Evolutionary conservation across 1,284 basidiomycete species (phyloP).

Genomic region (Inonotus hispidus): DNA sequence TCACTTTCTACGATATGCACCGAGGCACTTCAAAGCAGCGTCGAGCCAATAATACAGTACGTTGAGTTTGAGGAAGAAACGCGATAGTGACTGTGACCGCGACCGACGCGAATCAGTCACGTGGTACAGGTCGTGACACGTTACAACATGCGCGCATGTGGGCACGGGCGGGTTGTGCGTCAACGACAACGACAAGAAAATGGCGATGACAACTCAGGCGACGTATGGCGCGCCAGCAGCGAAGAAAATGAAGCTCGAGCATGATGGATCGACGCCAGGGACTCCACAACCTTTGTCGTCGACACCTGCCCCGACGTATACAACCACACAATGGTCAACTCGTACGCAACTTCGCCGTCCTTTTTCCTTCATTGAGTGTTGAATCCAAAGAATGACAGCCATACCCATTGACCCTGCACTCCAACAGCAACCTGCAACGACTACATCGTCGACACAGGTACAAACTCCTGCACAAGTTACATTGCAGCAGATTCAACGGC

Average conservation of each 20-base stretch:
- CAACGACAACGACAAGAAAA: neutral
- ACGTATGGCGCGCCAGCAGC: conserved; percentile 11
- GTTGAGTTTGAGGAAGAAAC: neutral
- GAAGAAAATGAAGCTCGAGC: conserved; percentile 20
- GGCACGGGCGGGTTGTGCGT: too few relatives aligned
- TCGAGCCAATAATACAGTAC: neutral
- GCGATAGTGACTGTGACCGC: neutral
- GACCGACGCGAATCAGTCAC: conserved; percentile 1
- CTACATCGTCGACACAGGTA: neutral
- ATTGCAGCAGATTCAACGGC: conserved; percentile 27
- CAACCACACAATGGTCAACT: conserved; percentile 38
- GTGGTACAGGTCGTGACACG: neutral
- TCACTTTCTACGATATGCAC: neutral
- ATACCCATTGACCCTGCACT: conserved; percentile 67
- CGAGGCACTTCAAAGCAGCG: neutral
- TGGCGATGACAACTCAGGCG: conserved; percentile 17
- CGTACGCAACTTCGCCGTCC: conserved; percentile 29
- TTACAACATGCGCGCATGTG: neutral
- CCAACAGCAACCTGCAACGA: conserved; percentile 44
- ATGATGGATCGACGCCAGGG: conserved; percentile 10
- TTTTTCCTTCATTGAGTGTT: conserved; percentile 18
- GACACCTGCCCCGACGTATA: conserved; percentile 23
- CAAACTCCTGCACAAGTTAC: neutral
- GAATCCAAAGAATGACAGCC: conserved; percentile 29
- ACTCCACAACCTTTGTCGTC: conserved; percentile 24